A percentile compares a stretch with the other conserved stretches of the same genome.
These are phyloP conservation scores for Talaromyces thailandensis DNA, from an alignment of 495 filamentous ascomycete genomes.

Conservation along the genomic window DNA sequence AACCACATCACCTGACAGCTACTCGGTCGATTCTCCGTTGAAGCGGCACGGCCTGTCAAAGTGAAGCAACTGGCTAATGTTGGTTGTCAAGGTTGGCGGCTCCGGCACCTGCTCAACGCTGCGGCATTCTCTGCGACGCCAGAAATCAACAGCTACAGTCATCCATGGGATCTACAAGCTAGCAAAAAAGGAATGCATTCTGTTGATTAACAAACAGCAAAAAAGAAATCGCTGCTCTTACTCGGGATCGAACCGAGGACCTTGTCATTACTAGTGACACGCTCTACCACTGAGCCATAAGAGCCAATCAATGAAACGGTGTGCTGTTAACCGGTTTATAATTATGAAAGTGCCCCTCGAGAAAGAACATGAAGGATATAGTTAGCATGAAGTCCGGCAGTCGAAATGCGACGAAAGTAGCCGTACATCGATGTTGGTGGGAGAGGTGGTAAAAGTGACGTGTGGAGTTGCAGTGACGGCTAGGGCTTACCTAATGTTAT, in stretches of 20 bases:
- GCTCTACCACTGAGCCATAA: slow-evolving; percentile 1
- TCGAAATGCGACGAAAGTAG: no score
- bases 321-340: neutral
- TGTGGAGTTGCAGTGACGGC: no score
- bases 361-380: neutral
- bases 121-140: neutral
- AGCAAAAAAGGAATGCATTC: neutral
- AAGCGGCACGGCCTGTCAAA: neutral
- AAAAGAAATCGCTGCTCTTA: neutral
- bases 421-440: no score
- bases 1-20: neutral
- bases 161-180: neutral
- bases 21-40: neutral
- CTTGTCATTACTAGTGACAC: slow-evolving; percentile 3
- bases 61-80: neutral
- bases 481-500: no score
- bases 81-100: neutral
- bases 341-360: neutral
- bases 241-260: neutral
- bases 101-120: neutral
- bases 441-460: no score
- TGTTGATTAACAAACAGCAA: neutral
- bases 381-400: neutral
- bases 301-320: slow-evolving; percentile 7
- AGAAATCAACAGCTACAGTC: neutral